Conservation (phyloP, 306 rosid genomes). For the Citrullus colocynthis region DNA sequence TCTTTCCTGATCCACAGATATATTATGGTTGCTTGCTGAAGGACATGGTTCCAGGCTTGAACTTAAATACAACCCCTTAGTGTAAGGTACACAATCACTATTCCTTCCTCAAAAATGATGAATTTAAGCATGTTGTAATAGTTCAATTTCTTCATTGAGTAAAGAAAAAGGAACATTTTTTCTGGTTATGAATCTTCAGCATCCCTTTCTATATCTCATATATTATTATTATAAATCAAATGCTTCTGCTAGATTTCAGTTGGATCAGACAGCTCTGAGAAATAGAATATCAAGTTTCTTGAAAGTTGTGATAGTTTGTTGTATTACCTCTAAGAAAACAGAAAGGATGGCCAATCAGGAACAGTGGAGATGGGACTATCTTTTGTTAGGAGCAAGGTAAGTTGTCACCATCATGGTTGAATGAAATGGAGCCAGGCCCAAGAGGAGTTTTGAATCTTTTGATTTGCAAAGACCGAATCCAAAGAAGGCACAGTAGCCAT, state of each 20-base stretch:
- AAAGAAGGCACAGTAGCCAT: background rate
- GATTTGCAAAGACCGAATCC: background rate
- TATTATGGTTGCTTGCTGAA: background rate
- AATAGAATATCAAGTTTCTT: background rate
- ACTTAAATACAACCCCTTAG: background rate
- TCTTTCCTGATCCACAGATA: background rate
- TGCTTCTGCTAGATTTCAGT: background rate
- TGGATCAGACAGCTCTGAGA: background rate
- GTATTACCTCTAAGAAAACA: too few relatives aligned
- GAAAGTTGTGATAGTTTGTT: background rate
- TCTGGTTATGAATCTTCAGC: background rate
- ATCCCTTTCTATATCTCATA: background rate
- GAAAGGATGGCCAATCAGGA: too few relatives aligned
- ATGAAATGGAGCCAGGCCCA: background rate
- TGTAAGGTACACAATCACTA: background rate
- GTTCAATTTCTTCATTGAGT: background rate
- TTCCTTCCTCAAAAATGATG: background rate
- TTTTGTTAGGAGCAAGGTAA: background rate
- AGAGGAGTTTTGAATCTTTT: background rate
- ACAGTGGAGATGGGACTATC: background rate
- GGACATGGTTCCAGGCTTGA: background rate
- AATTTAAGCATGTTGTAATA: background rate
- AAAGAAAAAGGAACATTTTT: background rate
- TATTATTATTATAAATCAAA: background rate
- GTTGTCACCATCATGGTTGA: background rate